Conservation (phyloP, 176 grass and related monocot species). For the Phragmites australis region DNA sequence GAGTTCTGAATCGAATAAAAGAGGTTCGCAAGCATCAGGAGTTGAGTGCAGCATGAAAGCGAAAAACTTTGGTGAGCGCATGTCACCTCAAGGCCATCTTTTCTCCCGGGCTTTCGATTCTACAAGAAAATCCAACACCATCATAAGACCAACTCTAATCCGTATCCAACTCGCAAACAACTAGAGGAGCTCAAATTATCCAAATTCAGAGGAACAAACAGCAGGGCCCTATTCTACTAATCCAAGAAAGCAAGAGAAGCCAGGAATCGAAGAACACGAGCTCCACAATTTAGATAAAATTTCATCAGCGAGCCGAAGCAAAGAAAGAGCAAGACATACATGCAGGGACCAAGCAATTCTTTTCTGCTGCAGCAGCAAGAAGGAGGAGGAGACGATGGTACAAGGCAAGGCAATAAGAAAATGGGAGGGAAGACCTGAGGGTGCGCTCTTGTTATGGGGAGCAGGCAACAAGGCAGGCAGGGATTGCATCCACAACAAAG, state of each 20-base stretch:
- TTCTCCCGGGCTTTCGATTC: conserved; percentile 16
- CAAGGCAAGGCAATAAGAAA: conserved; percentile 47
- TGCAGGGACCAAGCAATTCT: conserved; percentile 21
- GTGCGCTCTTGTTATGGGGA: conserved; percentile 51
- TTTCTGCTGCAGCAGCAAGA: neutral
- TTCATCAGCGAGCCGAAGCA: neutral
- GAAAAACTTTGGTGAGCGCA: conserved; percentile 23
- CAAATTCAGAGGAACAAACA: conserved; percentile 25
- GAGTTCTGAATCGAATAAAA: neutral
- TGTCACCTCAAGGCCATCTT: conserved; percentile 29
- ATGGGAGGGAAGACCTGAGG: conserved; percentile 48
- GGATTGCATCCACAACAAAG: conserved; percentile 35
- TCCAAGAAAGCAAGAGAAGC: conserved; percentile 13
- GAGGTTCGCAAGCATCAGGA: neutral
- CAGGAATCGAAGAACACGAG: neutral
- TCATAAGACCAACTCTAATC: neutral
- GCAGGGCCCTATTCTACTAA: neutral
- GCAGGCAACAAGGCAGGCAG: conserved; percentile 29
- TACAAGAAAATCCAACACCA: conserved; percentile 20
- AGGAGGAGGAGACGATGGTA: conserved; percentile 7
- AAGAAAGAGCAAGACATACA: conserved; percentile 7
- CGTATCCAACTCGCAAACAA: neutral
- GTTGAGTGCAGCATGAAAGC: conserved; percentile 15
- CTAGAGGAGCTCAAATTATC: conserved; percentile 4
- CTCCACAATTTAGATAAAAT: conserved; percentile 33